Conservation (phyloP, 1,284 basidiomycete genomes). For the Sparassis latifolia region DNA sequence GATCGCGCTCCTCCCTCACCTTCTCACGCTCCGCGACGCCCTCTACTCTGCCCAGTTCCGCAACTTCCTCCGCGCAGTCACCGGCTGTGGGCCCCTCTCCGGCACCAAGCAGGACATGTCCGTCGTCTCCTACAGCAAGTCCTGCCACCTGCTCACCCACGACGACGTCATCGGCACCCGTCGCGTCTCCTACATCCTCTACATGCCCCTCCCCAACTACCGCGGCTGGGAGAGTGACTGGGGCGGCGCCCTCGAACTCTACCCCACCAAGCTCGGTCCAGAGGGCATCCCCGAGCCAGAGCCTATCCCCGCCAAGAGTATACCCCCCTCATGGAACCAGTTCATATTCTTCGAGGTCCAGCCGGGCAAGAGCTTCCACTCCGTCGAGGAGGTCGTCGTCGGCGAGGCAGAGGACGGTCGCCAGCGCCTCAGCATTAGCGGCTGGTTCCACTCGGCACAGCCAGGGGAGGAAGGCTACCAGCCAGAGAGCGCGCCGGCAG, state of each 20-base stretch:
- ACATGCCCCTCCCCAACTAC: conserved; percentile 84
- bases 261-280: conserved; percentile 52
- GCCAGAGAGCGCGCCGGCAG: conserved; percentile 35
- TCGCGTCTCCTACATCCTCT: conserved; percentile 94
- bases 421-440: conserved; percentile 83
- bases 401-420: conserved; percentile 62
- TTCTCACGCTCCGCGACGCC: conserved; percentile 83
- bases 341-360: conserved; percentile 93
- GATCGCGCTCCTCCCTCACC: conserved; percentile 70
- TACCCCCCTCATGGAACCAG: conserved; percentile 91
- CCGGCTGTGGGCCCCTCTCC: conserved; percentile 89
- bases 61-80: conserved; percentile 79
- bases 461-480: conserved; percentile 87
- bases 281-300: conserved; percentile 59
- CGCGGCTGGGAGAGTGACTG: conserved; percentile 72
- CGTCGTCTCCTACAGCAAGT: conserved; percentile 86
- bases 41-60: conserved; percentile 90
- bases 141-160: conserved; percentile 93
- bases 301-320: conserved; percentile 50
- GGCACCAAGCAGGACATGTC: conserved; percentile 95
- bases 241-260: conserved; percentile 96
- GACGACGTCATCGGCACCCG: conserved; percentile 98
- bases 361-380: conserved; percentile 92
- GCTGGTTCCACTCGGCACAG: conserved; percentile 95
- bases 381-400: conserved; percentile 94